Conservation (phyloP, 805 yeast genomes). For the Kuraishia floccosa region DNA sequence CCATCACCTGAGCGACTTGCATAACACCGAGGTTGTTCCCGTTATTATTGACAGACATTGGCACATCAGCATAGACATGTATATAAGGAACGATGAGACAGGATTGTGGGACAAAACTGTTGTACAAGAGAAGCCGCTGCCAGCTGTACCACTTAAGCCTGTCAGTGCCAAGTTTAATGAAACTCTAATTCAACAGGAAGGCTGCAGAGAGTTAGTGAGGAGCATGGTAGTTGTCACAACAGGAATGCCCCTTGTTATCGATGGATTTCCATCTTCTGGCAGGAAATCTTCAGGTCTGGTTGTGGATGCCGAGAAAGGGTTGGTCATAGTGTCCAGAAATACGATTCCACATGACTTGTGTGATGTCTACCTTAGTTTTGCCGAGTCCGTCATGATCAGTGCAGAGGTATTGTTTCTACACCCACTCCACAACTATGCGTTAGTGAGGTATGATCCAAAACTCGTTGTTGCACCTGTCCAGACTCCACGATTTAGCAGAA, state of each 20-base stretch:
- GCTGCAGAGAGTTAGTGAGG: constrained; percentile 44
- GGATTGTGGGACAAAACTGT: constrained; percentile 46
- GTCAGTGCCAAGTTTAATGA: constrained; percentile 62
- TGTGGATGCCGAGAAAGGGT: constrained; percentile 71
- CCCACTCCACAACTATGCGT: constrained; percentile 79
- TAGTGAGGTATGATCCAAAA: constrained; percentile 71
- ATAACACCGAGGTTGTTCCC: constrained; percentile 57
- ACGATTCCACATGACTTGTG: constrained; percentile 75
- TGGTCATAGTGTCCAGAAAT: constrained; percentile 66
- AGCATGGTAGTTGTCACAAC: constrained; percentile 66
- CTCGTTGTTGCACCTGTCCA: constrained; percentile 60
- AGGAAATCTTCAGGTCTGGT: constrained; percentile 68
- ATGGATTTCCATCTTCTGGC: constrained; percentile 56
- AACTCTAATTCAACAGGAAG: constrained; percentile 45
- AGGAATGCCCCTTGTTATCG: constrained; percentile 58
- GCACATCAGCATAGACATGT: constrained; percentile 60
- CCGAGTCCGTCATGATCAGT: constrained; percentile 75
- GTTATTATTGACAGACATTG: constrained; percentile 79
- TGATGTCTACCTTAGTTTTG: constrained; percentile 69
- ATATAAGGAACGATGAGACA: constrained; percentile 44
- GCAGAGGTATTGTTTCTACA: constrained; percentile 76
- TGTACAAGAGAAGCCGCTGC: constrained; percentile 49
- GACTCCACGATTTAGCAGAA: constrained; percentile 50
- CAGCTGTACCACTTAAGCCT: constrained; percentile 38
- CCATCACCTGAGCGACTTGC: constrained; percentile 73